Evolutionary conservation across 108 stramenopile species (phyloP), one percentile per base, ranked within the genome.

Genomic region (Conticribra weissflogii): DNA sequence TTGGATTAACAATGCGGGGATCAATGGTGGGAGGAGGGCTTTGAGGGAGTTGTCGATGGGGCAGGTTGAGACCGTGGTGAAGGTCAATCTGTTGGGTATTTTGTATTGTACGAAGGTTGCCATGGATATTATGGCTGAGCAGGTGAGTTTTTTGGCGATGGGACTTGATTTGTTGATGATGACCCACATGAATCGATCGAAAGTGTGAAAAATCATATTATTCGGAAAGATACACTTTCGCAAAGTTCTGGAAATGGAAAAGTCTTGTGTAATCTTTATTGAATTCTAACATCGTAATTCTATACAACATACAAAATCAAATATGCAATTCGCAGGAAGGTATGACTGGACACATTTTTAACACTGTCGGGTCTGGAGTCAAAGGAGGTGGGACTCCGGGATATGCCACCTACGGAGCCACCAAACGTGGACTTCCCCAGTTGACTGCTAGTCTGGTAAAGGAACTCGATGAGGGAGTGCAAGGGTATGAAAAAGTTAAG

Each of bases 1-100:
- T 67, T 96, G 95, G 95, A 87, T 96, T 76, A 96, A 96, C 71
- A 96, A 96, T 76, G 95, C 95, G 29, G 95, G 92, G 7, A 72
- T 96, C 52, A 96, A 96, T 58, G 95, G 95, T 25, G 95, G 95
- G 47, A 81, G 95, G 28, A 77, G 91, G 24, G 89, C 88, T 41
- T 79, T 96, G 57, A 73, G 69, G 0, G 92, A 96, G 29, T 87
- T 96, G 46, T 79, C 88, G 24, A 66, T 89, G 62, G 55, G 63
- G 25, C 85, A 85, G 61, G 91, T 94, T 31, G 95, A 96, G 63
- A 52, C 81, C 21, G 95, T 96, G 17, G 92, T 96, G 60, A 87
- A 86, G 78, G 86, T 89, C 19, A 96, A 96, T 79, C 69, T 96
- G n/a, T 55, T 93, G 50, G 95, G 95, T 47, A 86, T 85, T 27